Base-by-base conservation (phyloP, 2,329 filamentous ascomycete genomes). In the Lachnellula hyalina region DNA sequence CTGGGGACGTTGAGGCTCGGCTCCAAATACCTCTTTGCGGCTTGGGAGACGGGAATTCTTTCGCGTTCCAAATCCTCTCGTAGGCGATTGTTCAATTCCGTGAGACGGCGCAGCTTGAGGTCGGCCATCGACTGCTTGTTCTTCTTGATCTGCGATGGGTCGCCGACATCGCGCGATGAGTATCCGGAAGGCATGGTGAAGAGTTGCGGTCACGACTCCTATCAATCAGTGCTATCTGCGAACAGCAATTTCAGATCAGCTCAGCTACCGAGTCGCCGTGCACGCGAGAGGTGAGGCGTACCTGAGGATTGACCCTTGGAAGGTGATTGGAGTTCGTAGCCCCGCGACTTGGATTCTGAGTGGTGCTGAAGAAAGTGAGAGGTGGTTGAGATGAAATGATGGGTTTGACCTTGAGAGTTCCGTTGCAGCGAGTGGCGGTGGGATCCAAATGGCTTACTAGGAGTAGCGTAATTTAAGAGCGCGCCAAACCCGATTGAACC, bases 51-150 rank as follows among this genome's bases (percentile, higher is more conserved):
- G 64, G 93, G 94, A 70, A 97, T 96, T 67, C 94, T 84, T 72
- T 96, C 91, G 72, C 94, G 85, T 68, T 97, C 94, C 62, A 99
- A 80, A 73, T 99, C 94, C 75, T 99, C 94, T 68, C 92, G 89
- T 73, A 99, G 78, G 67, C 94, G 87, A 74, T 90, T 90, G 81
- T 97, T 99, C 68, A 99, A 84, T 78, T 99, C 94, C 59, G 92
- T 97, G 74, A 99, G 81, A 63, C 94, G 88, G 69, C 94, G 87
- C 68, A 97, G 84, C 82, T 99, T 99, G 63, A 99, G 83, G 73
- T 99, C 94, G 66, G 93, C 93, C 90, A 99, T 97, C 72, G 90
- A 96, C 78, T 97, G 94, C 81, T 96, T 96, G 79, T 95, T 97
- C 79, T 92, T 96, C 81, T 83, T 85, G 67, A 84, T 82, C 72